phyloP scores from a whole-genome alignment of 192 early-diverging fungal species.

The Coemansia sp. region DNA sequence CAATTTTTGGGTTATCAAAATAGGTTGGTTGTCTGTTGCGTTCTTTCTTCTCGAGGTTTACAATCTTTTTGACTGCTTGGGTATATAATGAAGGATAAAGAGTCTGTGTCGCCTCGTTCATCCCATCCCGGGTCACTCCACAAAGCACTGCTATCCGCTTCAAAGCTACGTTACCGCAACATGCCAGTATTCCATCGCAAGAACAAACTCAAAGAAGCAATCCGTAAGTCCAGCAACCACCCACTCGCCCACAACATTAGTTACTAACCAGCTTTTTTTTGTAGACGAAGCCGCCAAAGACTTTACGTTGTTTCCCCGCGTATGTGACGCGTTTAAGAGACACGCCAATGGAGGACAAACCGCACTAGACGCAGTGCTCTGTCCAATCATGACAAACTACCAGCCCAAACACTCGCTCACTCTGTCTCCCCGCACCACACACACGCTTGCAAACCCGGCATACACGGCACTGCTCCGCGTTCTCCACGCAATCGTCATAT shows the following conservation, averaged over 20 bases:
- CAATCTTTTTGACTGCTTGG: neutral
- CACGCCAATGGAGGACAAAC: neutral
- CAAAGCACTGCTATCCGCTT: neutral
- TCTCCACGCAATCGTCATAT: neutral
- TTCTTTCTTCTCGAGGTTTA: neutral
- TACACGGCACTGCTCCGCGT: neutral
- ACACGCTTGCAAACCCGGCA: neutral
- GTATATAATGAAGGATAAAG: neutral
- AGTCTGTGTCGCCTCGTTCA: neutral
- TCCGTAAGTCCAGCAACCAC: neutral
- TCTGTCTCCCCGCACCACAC: neutral
- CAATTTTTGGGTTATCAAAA: too few species aligned
- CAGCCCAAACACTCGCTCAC: neutral
- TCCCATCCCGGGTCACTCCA: neutral
- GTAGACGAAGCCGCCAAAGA: neutral
- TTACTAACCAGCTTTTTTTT: neutral
- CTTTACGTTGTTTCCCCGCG: neutral
- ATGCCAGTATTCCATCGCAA: neutral
- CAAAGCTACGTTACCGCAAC: neutral
- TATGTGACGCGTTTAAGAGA: neutral
- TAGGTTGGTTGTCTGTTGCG: neutral
- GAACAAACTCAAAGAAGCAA: neutral
- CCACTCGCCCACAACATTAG: neutral
- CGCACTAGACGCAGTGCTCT: neutral
- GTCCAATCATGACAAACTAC: neutral